Conservation (phyloP, 1,284 basidiomycete genomes). For the Malassezia yamatoensis region DNA sequence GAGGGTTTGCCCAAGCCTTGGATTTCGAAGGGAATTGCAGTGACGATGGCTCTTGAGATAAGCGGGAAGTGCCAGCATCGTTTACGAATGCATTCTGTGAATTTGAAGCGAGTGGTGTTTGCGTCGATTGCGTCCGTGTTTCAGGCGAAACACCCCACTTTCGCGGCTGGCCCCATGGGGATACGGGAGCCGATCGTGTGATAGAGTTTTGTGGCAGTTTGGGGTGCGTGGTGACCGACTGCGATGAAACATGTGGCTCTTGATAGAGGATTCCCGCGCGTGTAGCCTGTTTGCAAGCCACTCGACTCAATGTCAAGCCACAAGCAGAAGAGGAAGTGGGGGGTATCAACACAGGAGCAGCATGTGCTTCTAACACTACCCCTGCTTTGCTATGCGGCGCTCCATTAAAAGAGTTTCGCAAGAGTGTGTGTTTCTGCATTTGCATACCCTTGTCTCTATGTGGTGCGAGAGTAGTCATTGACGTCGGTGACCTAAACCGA, state of each 20-base stretch:
- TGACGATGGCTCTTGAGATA: too few relatives aligned
- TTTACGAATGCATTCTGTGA: too few relatives aligned
- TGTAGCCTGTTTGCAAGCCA: not conserved
- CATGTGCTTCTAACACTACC: not conserved
- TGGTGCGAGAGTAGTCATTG: too few relatives aligned
- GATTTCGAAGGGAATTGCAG: not conserved
- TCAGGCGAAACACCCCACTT: not conserved
- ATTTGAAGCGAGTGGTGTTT: too few relatives aligned
- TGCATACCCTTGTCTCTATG: too few relatives aligned
- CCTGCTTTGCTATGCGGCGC: not conserved
- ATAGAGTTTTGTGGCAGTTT: not conserved
- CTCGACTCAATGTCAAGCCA: not conserved
- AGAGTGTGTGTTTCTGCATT: too few relatives aligned
- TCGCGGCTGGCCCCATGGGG: constrained; percentile 12
- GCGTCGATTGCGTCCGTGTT: too few relatives aligned
- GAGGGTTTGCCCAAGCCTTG: not conserved
- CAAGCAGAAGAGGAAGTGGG: not conserved
- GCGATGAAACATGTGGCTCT: too few relatives aligned
- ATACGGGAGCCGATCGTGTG: not conserved
- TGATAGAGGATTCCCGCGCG: not conserved
- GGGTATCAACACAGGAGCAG: not conserved
- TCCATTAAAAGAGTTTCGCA: too few relatives aligned
- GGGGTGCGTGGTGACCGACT: not conserved
- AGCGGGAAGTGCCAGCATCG: too few relatives aligned
- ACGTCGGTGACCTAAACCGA: too few relatives aligned